phyloP scores from a whole-genome alignment of 2,329 filamentous ascomycete species.

The Pseudocercospora crystallina region DNA sequence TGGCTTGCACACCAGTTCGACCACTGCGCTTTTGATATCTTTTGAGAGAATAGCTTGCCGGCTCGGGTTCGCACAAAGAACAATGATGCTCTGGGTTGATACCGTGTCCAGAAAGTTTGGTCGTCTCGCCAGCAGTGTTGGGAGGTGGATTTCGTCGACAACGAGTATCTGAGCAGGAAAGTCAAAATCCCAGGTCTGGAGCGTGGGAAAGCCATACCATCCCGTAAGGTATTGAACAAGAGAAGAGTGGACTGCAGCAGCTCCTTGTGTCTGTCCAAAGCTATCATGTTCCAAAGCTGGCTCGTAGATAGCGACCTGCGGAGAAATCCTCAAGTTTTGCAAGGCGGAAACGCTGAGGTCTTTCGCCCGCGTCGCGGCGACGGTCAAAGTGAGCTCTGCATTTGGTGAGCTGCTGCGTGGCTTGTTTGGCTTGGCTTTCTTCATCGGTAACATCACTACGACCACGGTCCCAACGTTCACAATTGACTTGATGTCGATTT shows the following conservation, averaged over 20 bases:
- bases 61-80: constrained; percentile 36
- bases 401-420: not conserved
- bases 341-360: constrained; percentile 44
- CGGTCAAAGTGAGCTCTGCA: not conserved
- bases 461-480: constrained; percentile 27
- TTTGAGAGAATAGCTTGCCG: constrained; percentile 23
- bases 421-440: constrained; percentile 27
- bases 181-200: constrained; percentile 26
- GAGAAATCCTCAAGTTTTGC: constrained; percentile 41
- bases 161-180: constrained; percentile 22
- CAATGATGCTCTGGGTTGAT: constrained; percentile 29
- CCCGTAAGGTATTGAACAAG: constrained; percentile 23
- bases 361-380: constrained; percentile 25
- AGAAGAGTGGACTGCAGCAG: constrained; percentile 21
- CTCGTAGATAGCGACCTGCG: constrained; percentile 26
- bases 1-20: constrained; percentile 22
- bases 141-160: constrained; percentile 27
- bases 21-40: constrained; percentile 22
- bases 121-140: constrained; percentile 18
- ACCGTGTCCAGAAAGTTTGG: constrained; percentile 17
- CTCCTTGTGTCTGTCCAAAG: constrained; percentile 23
- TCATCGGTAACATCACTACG: constrained; percentile 40
- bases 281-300: constrained; percentile 23
- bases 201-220: constrained; percentile 26
- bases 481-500: constrained; percentile 52